phyloP scores from a whole-genome alignment of 139 green algal genomes.

The Tetradesmus lagerheimii region DNA sequence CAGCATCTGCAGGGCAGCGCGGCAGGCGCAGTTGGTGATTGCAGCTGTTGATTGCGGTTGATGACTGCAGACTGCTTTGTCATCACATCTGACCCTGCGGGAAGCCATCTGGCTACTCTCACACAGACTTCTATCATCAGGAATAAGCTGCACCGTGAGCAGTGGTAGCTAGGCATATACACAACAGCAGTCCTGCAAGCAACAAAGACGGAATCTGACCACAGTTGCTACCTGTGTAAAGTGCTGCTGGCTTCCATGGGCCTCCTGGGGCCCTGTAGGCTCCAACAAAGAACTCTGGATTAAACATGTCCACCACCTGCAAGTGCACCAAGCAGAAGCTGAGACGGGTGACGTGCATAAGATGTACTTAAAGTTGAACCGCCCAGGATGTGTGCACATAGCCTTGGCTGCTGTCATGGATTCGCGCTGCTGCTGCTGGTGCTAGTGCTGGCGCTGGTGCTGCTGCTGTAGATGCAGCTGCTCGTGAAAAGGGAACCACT shows the following conservation, averaged over 20 bases:
- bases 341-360: too few species aligned
- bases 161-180: too few species aligned
- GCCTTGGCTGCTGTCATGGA: background rate
- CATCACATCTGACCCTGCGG: too few species aligned
- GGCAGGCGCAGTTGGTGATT: too few species aligned
- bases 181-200: too few species aligned
- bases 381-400: background rate
- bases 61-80: too few species aligned
- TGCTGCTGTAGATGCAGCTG: background rate
- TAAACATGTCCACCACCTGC: slow-evolving; percentile 80
- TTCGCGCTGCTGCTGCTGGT: background rate
- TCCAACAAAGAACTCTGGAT: slow-evolving; percentile 79
- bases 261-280: slow-evolving; percentile 53
- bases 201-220: too few species aligned
- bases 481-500: background rate
- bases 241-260: slow-evolving; percentile 60
- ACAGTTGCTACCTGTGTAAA: slow-evolving; percentile 38
- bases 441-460: background rate
- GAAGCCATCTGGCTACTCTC: too few species aligned
- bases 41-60: too few species aligned
- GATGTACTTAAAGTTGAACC: too few species aligned
- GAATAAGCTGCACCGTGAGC: too few species aligned
- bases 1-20: background rate
- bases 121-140: too few species aligned
- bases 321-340: background rate